These are phyloP conservation scores for Hymenotorrendiella dingleyae DNA, from an alignment of 2,329 filamentous ascomycete genomes.

Conservation along the genomic window DNA sequence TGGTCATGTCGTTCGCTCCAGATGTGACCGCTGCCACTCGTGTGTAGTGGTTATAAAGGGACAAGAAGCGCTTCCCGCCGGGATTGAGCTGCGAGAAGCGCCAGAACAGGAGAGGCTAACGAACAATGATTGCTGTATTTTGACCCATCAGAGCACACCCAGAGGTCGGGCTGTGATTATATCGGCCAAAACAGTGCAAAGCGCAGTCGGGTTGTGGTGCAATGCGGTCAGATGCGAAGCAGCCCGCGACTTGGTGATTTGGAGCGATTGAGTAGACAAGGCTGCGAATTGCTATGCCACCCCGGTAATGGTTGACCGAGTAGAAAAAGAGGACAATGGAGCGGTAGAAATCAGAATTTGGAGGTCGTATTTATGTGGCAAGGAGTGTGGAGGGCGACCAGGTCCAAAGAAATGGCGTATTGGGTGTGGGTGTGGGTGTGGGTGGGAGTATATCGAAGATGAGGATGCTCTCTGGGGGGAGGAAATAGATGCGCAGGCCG, in stretches of 20 bases:
- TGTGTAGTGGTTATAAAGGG: constrained; percentile 1
- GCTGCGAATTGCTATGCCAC: neutral
- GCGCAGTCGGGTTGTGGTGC: neutral
- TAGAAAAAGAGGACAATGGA: too few relatives aligned
- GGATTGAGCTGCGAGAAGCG: constrained; percentile 28
- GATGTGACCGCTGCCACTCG: constrained; percentile 6
- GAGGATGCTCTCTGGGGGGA: too few relatives aligned
- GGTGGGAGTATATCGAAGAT: too few relatives aligned
- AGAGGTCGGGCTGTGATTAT: neutral
- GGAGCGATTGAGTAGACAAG: neutral
- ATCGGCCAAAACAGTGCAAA: neutral
- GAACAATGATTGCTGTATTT: constrained; percentile 20
- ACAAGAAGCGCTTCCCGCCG: constrained; percentile 29
- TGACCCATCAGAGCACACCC: constrained; percentile 27
- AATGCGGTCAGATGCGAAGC: neutral
- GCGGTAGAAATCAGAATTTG: too few relatives aligned
- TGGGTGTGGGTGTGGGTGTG: too few relatives aligned
- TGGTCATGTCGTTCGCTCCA: constrained; percentile 22
- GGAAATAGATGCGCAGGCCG: too few relatives aligned
- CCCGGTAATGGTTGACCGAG: too few relatives aligned
- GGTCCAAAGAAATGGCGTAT: too few relatives aligned
- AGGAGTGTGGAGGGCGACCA: too few relatives aligned
- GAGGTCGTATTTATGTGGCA: too few relatives aligned
- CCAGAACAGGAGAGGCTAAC: constrained; percentile 28
- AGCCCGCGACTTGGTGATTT: neutral